phyloP scores from a whole-genome alignment of 805 yeast species.

The Pichia gijzeniarum region DNA sequence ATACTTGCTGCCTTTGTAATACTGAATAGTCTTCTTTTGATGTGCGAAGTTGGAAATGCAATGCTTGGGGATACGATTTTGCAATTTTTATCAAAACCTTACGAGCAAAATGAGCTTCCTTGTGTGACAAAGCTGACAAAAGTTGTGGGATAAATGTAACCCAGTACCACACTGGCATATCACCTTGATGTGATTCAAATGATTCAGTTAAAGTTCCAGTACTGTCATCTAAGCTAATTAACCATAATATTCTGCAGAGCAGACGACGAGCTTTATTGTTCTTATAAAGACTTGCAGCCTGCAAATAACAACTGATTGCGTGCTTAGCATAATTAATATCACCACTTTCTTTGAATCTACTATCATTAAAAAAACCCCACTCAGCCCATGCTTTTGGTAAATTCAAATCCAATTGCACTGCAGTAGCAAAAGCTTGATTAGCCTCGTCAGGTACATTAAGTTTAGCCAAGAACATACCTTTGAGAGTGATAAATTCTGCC shows the following conservation, averaged over 20 bases:
- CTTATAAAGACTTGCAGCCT: conserved; percentile 95
- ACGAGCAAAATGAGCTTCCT: conserved; percentile 84
- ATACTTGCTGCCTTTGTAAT: conserved; percentile 58
- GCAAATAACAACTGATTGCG: conserved; percentile 92
- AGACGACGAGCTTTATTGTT: conserved; percentile 85
- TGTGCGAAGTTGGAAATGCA: conserved; percentile 92
- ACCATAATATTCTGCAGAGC: conserved; percentile 87
- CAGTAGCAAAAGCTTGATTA: conserved; percentile 95
- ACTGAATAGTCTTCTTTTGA: conserved; percentile 91
- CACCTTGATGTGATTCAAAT: conserved; percentile 88
- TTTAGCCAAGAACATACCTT: conserved; percentile 96
- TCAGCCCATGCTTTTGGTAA: conserved; percentile 99
- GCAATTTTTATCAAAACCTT: conserved; percentile 88
- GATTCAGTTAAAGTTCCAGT: conserved; percentile 77
- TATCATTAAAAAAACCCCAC: conserved; percentile 96
- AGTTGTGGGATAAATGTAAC: conserved; percentile 94
- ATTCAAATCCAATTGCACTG: conserved; percentile 91
- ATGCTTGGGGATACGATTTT: conserved; percentile 93
- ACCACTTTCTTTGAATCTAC: conserved; percentile 71
- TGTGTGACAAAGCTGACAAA: conserved; percentile 80
- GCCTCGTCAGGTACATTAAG: conserved; percentile 90
- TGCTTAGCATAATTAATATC: conserved; percentile 83
- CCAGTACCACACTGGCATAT: conserved; percentile 99
- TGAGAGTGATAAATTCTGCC: conserved; percentile 94
- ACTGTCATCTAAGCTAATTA: conserved; percentile 83